Percentiles rank a stretch among this genome's conserved stretches.
These are phyloP conservation scores for Fusarium foetens DNA, from an alignment of 2,329 filamentous ascomycete genomes.

Conservation along the genomic window DNA sequence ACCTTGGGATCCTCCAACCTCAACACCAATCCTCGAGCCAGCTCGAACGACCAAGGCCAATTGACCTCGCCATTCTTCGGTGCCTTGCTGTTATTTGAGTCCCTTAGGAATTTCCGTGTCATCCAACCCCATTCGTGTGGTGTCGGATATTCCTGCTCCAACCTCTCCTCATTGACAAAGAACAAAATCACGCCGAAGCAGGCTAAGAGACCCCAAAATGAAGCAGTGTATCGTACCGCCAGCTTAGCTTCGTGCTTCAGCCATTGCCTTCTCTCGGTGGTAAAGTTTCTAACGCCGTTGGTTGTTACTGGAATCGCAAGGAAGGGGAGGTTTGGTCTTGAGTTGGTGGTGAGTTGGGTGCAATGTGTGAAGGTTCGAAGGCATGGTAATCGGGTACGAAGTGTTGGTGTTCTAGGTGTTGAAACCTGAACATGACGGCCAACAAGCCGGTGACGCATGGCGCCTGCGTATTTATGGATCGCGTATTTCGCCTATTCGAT, in stretches of 20 bases:
- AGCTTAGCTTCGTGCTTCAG: constrained; percentile 76
- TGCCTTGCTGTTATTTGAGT: constrained; percentile 68
- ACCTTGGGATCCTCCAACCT: constrained; percentile 74
- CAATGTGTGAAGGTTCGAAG: constrained; percentile 45
- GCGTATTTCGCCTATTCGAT: neutral
- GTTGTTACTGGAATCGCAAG: constrained; percentile 57
- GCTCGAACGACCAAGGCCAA: constrained; percentile 74
- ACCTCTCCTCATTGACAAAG: constrained; percentile 76
- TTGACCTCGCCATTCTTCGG: constrained; percentile 65
- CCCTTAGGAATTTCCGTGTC: constrained; percentile 74
- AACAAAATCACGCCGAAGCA: constrained; percentile 70
- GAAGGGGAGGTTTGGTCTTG: constrained; percentile 57
- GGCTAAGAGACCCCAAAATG: constrained; percentile 71
- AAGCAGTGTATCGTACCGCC: constrained; percentile 73
- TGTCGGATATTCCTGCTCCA: constrained; percentile 81
- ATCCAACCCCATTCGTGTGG: constrained; percentile 83
- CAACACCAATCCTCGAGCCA: constrained; percentile 68
- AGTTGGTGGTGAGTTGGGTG: constrained; percentile 45
- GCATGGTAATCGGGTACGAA: constrained; percentile 33
- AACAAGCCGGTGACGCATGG: constrained; percentile 55
- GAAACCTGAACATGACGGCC: constrained; percentile 43
- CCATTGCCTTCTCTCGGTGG: constrained; percentile 79
- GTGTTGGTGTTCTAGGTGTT: constrained; percentile 25
- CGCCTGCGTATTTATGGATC: constrained; percentile 1
- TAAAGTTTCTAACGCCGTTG: constrained; percentile 75